Evolutionary conservation across 352 stramenopile species (phyloP).

Genomic region (Phytophthora idaei): DNA sequence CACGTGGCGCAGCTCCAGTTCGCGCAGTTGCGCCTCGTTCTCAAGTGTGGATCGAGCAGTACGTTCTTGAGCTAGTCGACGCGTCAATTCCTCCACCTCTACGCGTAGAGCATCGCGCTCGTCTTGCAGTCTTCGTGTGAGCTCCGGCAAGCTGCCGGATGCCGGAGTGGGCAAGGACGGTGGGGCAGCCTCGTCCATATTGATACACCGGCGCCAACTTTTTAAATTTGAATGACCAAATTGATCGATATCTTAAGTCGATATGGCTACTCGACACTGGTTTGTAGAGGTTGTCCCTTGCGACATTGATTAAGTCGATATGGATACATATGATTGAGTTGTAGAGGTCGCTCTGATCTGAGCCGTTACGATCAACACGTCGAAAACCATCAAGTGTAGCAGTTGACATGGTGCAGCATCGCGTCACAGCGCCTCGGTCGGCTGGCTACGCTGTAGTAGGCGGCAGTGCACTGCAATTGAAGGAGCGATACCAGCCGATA

Average conservation of each 20-base stretch:
- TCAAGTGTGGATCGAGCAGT: conserved; percentile 45
- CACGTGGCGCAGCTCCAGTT: conserved; percentile 71
- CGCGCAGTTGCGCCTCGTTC: conserved; percentile 66
- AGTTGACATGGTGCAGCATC: conserved; percentile 23
- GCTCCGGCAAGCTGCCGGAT: conserved; percentile 47
- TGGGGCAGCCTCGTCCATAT: conserved; percentile 18
- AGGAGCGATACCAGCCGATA: conserved; percentile 1
- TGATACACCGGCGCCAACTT: conserved; percentile 8
- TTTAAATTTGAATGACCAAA: conserved; percentile 35
- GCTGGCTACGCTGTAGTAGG: conserved; percentile 16
- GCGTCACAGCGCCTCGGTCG: conserved; percentile 8
- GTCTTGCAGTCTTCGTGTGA: conserved; percentile 67
- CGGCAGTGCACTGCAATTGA: conserved; percentile 3
- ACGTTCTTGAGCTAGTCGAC: conserved; percentile 48
- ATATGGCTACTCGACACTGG: conserved; percentile 14
- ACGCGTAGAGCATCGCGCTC: conserved; percentile 57
- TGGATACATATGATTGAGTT: conserved; percentile 9
- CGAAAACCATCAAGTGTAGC: not conserved
- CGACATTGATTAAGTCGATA: conserved; percentile 3
- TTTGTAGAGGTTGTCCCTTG: not conserved
- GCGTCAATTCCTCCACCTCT: conserved; percentile 60
- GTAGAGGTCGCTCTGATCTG: conserved; percentile 4
- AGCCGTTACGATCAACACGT: not conserved
- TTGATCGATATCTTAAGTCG: not conserved
- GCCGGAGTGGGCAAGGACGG: conserved; percentile 17